Base-by-base conservation (phyloP, 805 yeast species). In the Metschnikowia lochheadii region DNA sequence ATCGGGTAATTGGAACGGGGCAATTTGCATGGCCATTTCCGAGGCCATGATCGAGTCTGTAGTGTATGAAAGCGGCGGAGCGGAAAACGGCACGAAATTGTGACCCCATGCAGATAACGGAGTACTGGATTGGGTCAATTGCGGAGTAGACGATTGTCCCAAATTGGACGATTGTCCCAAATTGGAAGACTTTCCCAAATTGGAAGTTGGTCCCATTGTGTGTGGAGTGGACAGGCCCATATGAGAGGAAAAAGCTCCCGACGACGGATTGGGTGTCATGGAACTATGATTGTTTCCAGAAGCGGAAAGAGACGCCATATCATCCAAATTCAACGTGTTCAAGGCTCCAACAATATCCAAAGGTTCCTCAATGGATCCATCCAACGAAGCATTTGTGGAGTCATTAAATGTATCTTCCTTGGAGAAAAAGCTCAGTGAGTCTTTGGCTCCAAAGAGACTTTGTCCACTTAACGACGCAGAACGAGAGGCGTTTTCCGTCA, bases 341-440 rank as follows among this genome's bases (percentile, higher is more conserved):
- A 78, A 62, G 18, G 81, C 81, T 14, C 78, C 78, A 26, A 74
- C 78, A 40, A 78, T 70, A 53, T 78, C 81, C 59, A 73, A 64
- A 26, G 55, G 56, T 26, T 65, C 68, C 15, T 50, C 43, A 21
- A 54, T 35, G 15, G 48, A 50, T 10, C 49, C 55, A 17, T 51
- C 52, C 31, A 51, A 51, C 14, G 55, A 46, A 8, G 46, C 53
- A 21, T 32, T 53, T 11, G 49, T 20, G 17, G 58, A 31, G 13
- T 51, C 49, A 8, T 31, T 50, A 48, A 35, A 41, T 6, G 26
- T 45, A 36, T 49, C 49, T 23, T 65, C 69, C 39, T 64, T 62
- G 31, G 59, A 53, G 56, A 66, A 67, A 49, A 65, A 66, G 48
- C 49, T 51, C 55, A 43, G 47, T 10, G 57, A 42, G 41, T 49